Conservation (phyloP, 2,329 filamentous ascomycete species). For the Exophiala mesophila region DNA sequence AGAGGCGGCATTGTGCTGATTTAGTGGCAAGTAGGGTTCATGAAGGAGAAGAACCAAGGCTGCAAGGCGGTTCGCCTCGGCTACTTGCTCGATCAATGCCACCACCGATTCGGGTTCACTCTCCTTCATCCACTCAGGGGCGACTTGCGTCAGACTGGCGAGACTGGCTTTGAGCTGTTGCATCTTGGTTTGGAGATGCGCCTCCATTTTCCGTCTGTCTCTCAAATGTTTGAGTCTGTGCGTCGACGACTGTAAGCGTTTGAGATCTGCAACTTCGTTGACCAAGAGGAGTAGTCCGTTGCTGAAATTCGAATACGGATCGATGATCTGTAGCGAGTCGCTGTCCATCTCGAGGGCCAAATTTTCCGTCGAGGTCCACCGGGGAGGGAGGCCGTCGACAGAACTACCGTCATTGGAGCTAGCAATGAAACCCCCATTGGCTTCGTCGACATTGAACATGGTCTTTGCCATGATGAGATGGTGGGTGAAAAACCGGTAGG, state of each 20-base stretch:
- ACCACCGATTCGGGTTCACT: background rate
- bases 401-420: background rate
- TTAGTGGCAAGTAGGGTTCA: conserved; percentile 1
- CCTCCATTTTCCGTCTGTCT: background rate
- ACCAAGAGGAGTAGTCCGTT: background rate
- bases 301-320: background rate
- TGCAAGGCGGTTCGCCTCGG: background rate
- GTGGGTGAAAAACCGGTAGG: background rate
- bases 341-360: background rate
- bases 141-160: background rate
- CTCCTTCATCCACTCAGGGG: background rate
- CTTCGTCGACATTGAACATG: background rate
- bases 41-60: background rate
- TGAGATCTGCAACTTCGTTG: background rate
- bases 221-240: conserved; percentile 1
- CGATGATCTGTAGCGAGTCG: background rate
- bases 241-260: background rate
- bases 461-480: conserved; percentile 1
- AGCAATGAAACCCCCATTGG: background rate
- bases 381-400: background rate
- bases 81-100: background rate
- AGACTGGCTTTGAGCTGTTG: background rate
- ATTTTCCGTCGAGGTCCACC: background rate
- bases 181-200: background rate
- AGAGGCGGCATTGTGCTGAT: background rate